These are phyloP conservation scores for Helianthus tuberosus DNA, from an alignment of 129 eudicot species.

Conservation along the genomic window DNA sequence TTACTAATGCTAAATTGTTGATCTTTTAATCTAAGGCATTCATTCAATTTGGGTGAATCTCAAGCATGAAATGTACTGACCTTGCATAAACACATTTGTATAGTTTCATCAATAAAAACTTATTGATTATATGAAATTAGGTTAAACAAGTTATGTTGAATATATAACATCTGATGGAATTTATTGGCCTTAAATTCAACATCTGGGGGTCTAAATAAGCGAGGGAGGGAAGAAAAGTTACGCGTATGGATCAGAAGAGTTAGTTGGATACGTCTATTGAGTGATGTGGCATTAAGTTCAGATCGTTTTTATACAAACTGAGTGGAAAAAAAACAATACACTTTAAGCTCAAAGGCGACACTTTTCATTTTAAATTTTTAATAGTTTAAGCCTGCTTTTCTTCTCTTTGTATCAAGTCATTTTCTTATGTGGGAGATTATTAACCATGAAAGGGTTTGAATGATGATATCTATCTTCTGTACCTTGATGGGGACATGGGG, in stretches of 20 bases:
- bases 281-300: background rate
- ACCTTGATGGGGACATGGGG: background rate
- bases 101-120: background rate
- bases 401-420: background rate
- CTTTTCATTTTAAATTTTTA: background rate
- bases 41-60: background rate
- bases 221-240: background rate
- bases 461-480: background rate
- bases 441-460: background rate
- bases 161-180: background rate
- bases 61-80: background rate
- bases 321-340: background rate
- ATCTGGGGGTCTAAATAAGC: background rate
- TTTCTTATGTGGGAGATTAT: slow-evolving; percentile 2
- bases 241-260: background rate
- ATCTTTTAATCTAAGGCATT: background rate
- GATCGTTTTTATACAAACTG: background rate
- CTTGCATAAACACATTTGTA: background rate
- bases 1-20: background rate
- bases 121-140: background rate
- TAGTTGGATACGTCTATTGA: background rate
- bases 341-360: background rate
- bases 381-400: background rate
- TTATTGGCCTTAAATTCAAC: background rate
- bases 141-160: background rate